Conservation (phyloP, 352 stramenopile genomes). For the Globisporangium polare region DNA sequence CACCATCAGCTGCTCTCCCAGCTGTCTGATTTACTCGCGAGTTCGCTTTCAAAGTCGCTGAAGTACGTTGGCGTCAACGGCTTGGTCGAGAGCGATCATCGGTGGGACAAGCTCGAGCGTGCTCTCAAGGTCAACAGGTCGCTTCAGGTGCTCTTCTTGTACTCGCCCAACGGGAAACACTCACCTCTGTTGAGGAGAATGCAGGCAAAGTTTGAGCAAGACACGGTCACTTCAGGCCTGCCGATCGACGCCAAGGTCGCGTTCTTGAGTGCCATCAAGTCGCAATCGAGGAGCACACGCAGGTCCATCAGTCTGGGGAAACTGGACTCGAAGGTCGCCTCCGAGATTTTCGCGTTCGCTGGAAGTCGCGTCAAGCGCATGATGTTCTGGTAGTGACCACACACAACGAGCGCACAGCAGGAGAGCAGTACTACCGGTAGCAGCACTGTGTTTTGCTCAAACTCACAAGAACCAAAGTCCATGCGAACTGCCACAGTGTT, state of each 20-base stretch:
- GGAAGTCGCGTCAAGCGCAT: neutral
- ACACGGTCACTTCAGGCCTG: slow-evolving; percentile 16
- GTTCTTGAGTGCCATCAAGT: slow-evolving; percentile 26
- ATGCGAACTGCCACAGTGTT: too few species aligned
- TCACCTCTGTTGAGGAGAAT: neutral
- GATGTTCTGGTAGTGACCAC: neutral
- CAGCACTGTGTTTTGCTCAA: too few species aligned
- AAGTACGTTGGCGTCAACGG: slow-evolving; percentile 12
- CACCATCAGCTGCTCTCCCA: slow-evolving; percentile 13
- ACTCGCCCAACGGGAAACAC: neutral
- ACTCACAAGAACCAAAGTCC: too few species aligned
- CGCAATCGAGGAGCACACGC: neutral
- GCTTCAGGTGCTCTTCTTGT: slow-evolving; percentile 4
- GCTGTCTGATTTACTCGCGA: slow-evolving; percentile 13
- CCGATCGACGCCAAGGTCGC: slow-evolving; percentile 18
- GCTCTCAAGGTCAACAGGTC: neutral
- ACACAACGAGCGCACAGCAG: too few species aligned
- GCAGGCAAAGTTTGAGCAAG: slow-evolving; percentile 14
- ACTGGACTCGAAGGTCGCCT: neutral
- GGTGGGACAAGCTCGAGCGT: neutral
- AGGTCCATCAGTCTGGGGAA: neutral
- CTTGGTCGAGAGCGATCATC: neutral
- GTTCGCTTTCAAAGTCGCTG: slow-evolving; percentile 15
- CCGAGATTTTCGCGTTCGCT: slow-evolving; percentile 12
- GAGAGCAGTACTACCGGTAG: too few species aligned